These are phyloP conservation scores for Nicotiana knightiana DNA, from an alignment of 257 asterid species.

Conservation along the genomic window DNA sequence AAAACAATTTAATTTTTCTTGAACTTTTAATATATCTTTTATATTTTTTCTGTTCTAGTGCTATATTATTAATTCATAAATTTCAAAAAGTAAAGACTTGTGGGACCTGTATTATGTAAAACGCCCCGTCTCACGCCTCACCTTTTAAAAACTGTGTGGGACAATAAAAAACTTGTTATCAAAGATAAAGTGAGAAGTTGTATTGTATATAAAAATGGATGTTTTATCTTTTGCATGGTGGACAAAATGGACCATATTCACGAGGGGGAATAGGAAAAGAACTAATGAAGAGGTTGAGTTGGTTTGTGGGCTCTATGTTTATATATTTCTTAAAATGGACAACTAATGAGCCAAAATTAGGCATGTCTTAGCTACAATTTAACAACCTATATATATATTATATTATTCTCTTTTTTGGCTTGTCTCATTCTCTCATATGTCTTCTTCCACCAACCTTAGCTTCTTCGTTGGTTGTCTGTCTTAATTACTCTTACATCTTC, in stretches of 20 bases:
- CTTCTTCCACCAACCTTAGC: neutral
- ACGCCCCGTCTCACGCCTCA: too few species aligned
- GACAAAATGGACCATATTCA: neutral
- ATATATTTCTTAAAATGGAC: neutral
- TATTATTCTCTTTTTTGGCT: too few species aligned
- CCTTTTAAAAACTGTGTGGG: too few species aligned
- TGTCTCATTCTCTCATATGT: neutral
- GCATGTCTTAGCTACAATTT: neutral
- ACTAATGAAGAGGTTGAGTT: neutral
- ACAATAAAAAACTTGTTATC: too few species aligned
- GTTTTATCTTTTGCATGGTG: neutral
- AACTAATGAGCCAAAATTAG: neutral
- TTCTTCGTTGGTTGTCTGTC: conserved; percentile 14
- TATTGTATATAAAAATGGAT: neutral
- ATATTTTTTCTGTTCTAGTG: too few species aligned
- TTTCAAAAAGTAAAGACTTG: too few species aligned
- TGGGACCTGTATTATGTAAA: too few species aligned
- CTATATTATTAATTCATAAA: too few species aligned
- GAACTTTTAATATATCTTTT: too few species aligned
- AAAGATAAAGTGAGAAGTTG: too few species aligned
- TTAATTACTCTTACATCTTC: neutral
- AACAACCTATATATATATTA: too few species aligned
- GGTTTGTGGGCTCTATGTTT: neutral
- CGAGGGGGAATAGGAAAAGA: neutral
- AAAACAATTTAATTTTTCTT: too few species aligned